Evolutionary conservation across 1,139 yeast genomes (phyloP).

Genomic region (Suhomyces anneliseae): DNA sequence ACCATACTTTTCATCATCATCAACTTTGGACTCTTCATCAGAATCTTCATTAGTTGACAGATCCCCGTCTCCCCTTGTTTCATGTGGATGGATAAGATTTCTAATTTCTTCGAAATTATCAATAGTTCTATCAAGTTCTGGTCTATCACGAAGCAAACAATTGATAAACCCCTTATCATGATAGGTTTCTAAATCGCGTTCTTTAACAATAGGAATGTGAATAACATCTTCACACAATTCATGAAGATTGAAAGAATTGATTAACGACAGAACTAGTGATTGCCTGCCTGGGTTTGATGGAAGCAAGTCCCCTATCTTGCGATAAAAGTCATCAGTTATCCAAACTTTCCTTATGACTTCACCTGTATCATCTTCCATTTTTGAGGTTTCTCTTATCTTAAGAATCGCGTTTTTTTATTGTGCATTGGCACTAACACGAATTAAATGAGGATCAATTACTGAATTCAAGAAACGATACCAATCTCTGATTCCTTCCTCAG

Average conservation of each 20-base stretch:
- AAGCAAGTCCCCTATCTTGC: slow-evolving; percentile 39
- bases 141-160: slow-evolving; percentile 28
- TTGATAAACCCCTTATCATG: slow-evolving; percentile 42
- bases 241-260: slow-evolving; percentile 42
- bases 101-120: background rate
- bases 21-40: slow-evolving; percentile 6
- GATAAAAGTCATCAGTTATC: slow-evolving; percentile 20
- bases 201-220: slow-evolving; percentile 22
- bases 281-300: slow-evolving; percentile 58
- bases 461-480: slow-evolving; percentile 19
- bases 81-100: background rate
- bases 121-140: slow-evolving; percentile 2
- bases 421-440: background rate
- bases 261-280: slow-evolving; percentile 42
- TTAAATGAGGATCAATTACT: slow-evolving; percentile 5
- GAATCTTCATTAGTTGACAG: too few relatives aligned
- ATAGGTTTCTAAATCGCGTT: slow-evolving; percentile 32
- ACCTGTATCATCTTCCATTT: background rate
- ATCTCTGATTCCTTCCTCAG: slow-evolving; percentile 23
- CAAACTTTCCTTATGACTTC: slow-evolving; percentile 19
- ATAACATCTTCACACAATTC: slow-evolving; percentile 24
- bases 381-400: background rate
- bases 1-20: slow-evolving; percentile 25
- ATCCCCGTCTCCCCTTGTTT: too few relatives aligned
- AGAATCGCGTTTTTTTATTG: background rate